phyloP scores from a whole-genome alignment of 2,329 filamentous ascomycete genomes.

The Exophiala dermatitidis region DNA sequence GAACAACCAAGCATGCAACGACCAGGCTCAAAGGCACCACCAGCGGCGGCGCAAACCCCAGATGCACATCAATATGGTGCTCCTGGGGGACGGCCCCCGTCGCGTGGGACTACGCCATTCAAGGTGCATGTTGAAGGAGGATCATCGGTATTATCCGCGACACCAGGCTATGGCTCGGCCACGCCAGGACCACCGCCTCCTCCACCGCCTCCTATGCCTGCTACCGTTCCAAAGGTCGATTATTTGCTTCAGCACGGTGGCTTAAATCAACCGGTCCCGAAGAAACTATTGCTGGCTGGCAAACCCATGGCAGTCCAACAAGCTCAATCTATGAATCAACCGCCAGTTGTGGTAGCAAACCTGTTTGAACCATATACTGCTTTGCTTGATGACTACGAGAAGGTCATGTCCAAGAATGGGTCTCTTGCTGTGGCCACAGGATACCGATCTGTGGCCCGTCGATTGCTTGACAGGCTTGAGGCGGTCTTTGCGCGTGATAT shows the following conservation, averaged over 20 bases:
- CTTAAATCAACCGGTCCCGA: slow-evolving; percentile 62
- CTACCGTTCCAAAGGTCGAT: slow-evolving; percentile 75
- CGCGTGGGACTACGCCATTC: slow-evolving; percentile 30
- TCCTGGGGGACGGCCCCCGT: slow-evolving; percentile 5
- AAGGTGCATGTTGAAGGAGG: slow-evolving; percentile 34
- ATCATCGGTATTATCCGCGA: slow-evolving; percentile 18
- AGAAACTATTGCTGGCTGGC: slow-evolving; percentile 54
- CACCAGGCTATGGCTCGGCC: slow-evolving; percentile 29
- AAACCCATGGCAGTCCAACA: slow-evolving; percentile 36
- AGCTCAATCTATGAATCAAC: slow-evolving; percentile 55
- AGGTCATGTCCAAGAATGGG: slow-evolving; percentile 73
- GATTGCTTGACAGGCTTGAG: slow-evolving; percentile 81
- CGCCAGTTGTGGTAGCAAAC: slow-evolving; percentile 59
- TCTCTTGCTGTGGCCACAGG: slow-evolving; percentile 92
- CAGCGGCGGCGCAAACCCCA: not conserved
- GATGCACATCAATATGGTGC: slow-evolving; percentile 1
- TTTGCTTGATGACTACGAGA: slow-evolving; percentile 76
- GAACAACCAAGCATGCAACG: slow-evolving; percentile 34
- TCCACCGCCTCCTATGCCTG: slow-evolving; percentile 58
- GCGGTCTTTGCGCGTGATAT: slow-evolving; percentile 92
- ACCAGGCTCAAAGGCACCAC: slow-evolving; percentile 23
- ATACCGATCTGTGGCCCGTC: slow-evolving; percentile 85
- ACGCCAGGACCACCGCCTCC: slow-evolving; percentile 63
- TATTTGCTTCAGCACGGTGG: slow-evolving; percentile 89
- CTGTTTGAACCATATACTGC: slow-evolving; percentile 78